phyloP scores from a whole-genome alignment of 2,329 filamentous ascomycete genomes.

The Monilinia aucupariae region DNA sequence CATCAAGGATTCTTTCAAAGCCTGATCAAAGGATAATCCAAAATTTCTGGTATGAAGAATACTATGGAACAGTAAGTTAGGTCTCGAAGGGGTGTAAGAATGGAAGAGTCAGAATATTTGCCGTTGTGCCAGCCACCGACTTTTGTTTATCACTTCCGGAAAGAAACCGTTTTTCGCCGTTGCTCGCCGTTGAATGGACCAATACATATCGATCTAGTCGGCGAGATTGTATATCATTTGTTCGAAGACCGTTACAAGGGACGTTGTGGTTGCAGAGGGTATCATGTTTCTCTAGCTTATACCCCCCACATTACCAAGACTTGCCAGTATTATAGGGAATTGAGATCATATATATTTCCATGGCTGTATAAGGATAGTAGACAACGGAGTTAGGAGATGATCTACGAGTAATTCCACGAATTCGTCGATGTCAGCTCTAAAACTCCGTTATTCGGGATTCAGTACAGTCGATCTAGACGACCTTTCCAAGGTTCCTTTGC shows the following conservation, averaged over 20 bases:
- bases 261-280: constrained; percentile 3
- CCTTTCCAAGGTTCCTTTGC: neutral
- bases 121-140: no score
- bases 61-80: neutral
- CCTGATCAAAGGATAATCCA: constrained; percentile 28
- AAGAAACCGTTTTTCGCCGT: neutral
- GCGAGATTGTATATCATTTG: neutral
- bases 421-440: neutral
- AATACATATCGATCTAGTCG: neutral
- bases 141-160: neutral
- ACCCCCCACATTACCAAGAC: neutral
- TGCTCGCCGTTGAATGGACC: neutral
- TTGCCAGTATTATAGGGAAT: neutral
- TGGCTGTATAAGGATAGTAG: neutral
- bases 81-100: neutral
- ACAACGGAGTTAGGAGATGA: neutral
- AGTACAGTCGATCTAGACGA: neutral
- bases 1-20: constrained; percentile 29
- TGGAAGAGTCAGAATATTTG: neutral
- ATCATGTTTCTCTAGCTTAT: neutral
- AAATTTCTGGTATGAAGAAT: constrained; percentile 18
- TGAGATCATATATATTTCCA: neutral
- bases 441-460: neutral
- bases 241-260: neutral
- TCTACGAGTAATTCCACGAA: neutral